phyloP scores from a whole-genome alignment of 2,329 filamentous ascomycete genomes.

The Botryotinia narcissicola region DNA sequence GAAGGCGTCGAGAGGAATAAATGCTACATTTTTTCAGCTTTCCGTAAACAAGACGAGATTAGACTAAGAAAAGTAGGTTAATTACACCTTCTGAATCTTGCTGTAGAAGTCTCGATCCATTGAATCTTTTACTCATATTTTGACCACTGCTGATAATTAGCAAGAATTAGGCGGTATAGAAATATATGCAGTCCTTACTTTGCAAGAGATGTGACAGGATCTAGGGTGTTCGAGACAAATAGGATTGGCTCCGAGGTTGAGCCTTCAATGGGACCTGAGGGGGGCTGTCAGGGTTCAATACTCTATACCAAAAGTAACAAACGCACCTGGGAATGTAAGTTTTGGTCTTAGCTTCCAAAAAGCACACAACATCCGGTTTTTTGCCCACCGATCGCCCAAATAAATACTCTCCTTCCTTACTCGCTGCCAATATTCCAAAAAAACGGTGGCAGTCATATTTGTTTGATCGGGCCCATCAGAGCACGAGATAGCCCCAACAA shows the following conservation, averaged over 20 bases:
- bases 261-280: neutral
- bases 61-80: neutral
- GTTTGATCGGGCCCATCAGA: neutral
- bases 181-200: conserved; percentile 10
- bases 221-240: conserved; percentile 41
- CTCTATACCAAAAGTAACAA: neutral
- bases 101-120: conserved; percentile 32
- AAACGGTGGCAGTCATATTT: neutral
- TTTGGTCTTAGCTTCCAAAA: neutral
- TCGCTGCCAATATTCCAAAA: conserved; percentile 6
- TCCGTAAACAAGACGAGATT: neutral
- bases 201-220: conserved; percentile 40
- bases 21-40: neutral
- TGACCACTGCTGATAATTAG: conserved; percentile 23
- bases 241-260: conserved; percentile 41
- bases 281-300: neutral
- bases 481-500: conserved; percentile 6
- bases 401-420: neutral
- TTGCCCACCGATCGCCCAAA: neutral
- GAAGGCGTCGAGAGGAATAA: conserved; percentile 2
- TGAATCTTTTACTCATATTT: conserved; percentile 34
- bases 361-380: neutral
- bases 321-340: neutral
- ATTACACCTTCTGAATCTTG: conserved; percentile 20
- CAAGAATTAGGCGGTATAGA: neutral